Percentiles rank a stretch among this genome's conserved stretches.
phyloP scores from a whole-genome alignment of 192 early-diverging fungal genomes.

The Paraglomus brasilianum region DNA sequence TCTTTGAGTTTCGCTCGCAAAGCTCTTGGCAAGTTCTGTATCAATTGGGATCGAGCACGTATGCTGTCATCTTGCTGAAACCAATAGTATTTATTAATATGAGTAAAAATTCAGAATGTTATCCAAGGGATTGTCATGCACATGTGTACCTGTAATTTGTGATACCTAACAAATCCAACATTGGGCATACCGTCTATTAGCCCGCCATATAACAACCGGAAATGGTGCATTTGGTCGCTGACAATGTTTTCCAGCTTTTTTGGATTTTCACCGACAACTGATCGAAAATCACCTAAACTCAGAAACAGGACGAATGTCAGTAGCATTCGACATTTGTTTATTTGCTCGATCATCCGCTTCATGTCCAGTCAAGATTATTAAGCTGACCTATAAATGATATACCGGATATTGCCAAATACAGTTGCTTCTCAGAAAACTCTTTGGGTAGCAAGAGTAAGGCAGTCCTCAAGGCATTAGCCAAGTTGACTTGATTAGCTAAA shows the following conservation, averaged over 20 bases:
- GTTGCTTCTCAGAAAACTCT: conserved; percentile 75
- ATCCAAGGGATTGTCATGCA: no score
- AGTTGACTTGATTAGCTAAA: conserved; percentile 81
- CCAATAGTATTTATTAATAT: no score
- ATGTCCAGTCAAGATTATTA: no score
- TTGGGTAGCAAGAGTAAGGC: conserved; percentile 82
- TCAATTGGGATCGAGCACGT: conserved; percentile 60
- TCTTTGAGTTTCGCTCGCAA: conserved; percentile 59
- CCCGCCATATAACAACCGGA: conserved; percentile 55
- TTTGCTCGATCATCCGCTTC: no score
- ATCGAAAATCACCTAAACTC: conserved; percentile 85
- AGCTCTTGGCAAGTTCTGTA: conserved; percentile 79
- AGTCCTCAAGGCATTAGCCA: conserved; percentile 78
- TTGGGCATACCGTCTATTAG: conserved; percentile 53
- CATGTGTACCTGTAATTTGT: conserved; percentile 11
- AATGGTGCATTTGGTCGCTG: conserved; percentile 62
- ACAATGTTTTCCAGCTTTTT: conserved; percentile 96
- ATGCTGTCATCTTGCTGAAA: conserved; percentile 66
- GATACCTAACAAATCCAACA: conserved; percentile 32
- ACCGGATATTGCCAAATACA: conserved; percentile 79
- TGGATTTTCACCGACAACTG: conserved; percentile 91
- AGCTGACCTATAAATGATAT: conserved; percentile 74
- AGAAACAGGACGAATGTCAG: conserved; percentile 14
- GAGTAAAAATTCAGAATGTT: no score
- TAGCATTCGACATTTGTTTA: no score